Evolutionary conservation across 2,329 filamentous ascomycete genomes (phyloP), one percentile per base, ranked within the genome.

Genomic region (Venturia pyrina): DNA sequence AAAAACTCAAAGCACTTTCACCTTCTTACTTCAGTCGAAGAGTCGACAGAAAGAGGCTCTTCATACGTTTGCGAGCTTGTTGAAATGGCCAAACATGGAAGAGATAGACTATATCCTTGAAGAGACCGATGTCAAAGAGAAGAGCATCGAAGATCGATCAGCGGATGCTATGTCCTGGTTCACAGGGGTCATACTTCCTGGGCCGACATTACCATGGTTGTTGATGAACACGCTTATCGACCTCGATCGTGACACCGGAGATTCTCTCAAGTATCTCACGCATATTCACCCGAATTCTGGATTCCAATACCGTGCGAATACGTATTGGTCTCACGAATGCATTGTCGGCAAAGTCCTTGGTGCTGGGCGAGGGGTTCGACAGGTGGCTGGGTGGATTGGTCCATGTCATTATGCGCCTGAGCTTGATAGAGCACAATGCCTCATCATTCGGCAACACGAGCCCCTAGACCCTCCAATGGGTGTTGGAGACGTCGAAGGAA

Each of bases 201-300:
- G 89, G 13, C 81, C 84, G 74, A 82, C 85, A 74, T 85, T 90
- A 59, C 87, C 89, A 2, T 92, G 89, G 76, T 82, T 91, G 46
- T 85, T 90, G 59, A 91, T 92, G 87, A 91, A 91, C 73, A 84
- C 88, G 4, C 80, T 92, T 56, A 86, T 91, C 69, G 89, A 91
- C 73, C 85, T 89, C 70, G 89, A 91, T 71, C 85, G 86, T 1
- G 88, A 90, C 72, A 82, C 82, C 4, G 86, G 85, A 5, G 84
- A 88, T 68, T 79, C 85, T 8, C 82, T 91, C 19, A 85, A 86
- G 13, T 81, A 88, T 43, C 81, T 92, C 10, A 87, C 86, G 1
- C 87, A 90, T 70, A 81, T 88, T 69, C 83, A 88, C 66, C 87
- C 87, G 0, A 80, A 87, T 69, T 87, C 86, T 68, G 89, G 89